These are phyloP conservation scores for Xylaria bambusicola DNA, from an alignment of 495 filamentous ascomycete species.

Conservation along the genomic window DNA sequence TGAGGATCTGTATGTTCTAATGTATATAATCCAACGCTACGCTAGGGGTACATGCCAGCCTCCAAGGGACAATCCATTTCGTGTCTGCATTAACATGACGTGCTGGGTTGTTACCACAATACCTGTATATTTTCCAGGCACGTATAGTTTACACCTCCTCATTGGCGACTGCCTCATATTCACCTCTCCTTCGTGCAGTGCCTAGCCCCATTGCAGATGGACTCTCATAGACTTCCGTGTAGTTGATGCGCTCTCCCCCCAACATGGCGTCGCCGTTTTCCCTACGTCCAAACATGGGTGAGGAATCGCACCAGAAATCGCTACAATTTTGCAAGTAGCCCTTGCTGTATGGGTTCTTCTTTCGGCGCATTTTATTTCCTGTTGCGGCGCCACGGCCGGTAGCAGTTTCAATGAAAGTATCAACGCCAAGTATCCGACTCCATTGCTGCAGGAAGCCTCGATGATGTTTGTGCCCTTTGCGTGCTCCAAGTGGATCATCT, in stretches of 20 bases:
- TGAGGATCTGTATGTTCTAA: neutral
- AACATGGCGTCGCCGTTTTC: conserved; percentile 74
- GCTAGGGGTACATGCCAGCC: neutral
- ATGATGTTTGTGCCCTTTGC: conserved; percentile 47
- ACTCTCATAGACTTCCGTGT: conserved; percentile 84
- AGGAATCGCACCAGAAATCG: conserved; percentile 93
- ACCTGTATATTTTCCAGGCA: neutral
- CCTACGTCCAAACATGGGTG: conserved; percentile 75
- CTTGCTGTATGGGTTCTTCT: conserved; percentile 79
- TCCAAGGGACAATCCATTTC: neutral
- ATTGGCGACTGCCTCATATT: conserved; percentile 48
- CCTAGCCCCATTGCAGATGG: conserved; percentile 61
- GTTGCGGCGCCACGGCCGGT: conserved; percentile 59
- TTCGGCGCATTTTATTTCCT: conserved; percentile 49
- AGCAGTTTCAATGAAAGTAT: conserved; percentile 84
- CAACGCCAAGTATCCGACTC: conserved; percentile 82
- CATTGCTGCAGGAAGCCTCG: conserved; percentile 71
- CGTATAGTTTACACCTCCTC: conserved; percentile 38
- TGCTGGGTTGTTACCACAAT: neutral
- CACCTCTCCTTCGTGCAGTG: conserved; percentile 36
- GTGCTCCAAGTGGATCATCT: conserved; percentile 41
- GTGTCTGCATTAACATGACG: conserved; percentile 11
- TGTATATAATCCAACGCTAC: conserved; percentile 3
- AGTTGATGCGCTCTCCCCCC: conserved; percentile 78
- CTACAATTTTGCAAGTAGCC: conserved; percentile 84